Evolutionary conservation across 2,329 filamentous ascomycete species (phyloP).

Genomic region (Paraphoma sp.): DNA sequence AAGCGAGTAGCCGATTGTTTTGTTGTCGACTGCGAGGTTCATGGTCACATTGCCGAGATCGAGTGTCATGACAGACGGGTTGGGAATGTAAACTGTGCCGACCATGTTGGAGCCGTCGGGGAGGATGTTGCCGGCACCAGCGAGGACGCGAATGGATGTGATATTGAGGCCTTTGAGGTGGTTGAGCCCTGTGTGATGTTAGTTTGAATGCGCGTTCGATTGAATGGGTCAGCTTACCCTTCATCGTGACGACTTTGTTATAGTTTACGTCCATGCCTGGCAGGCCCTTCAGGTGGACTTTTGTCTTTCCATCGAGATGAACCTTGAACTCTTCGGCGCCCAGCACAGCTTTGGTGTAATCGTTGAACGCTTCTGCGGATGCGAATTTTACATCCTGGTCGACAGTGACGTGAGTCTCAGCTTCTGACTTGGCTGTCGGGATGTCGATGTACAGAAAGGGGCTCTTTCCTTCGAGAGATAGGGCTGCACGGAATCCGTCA

Average conservation of each 20-base stretch:
- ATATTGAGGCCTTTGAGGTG: conserved; percentile 62
- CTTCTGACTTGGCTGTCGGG: conserved; percentile 52
- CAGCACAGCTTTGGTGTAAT: conserved; percentile 59
- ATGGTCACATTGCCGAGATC: conserved; percentile 72
- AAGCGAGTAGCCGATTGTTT: conserved; percentile 61
- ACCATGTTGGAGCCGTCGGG: conserved; percentile 65
- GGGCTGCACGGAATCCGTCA: conserved; percentile 59
- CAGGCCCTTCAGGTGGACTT: conserved; percentile 58
- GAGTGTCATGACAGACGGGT: conserved; percentile 68
- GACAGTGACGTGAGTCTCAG: conserved; percentile 51
- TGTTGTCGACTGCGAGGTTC: conserved; percentile 61
- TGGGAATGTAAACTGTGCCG: conserved; percentile 66
- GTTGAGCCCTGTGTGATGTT: conserved; percentile 57
- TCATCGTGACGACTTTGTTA: conserved; percentile 64
- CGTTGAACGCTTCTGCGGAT: conserved; percentile 54
- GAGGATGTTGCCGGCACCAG: conserved; percentile 41
- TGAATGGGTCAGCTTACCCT: conserved; percentile 49
- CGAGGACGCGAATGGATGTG: conserved; percentile 57
- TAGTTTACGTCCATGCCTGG: conserved; percentile 60
- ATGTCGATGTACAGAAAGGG: conserved; percentile 56
- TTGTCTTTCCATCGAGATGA: conserved; percentile 59
- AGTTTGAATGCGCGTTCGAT: conserved; percentile 1
- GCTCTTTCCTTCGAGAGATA: conserved; percentile 54
- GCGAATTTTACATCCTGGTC: conserved; percentile 54
- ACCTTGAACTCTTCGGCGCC: conserved; percentile 57